Evolutionary conservation across 2,329 filamentous ascomycete species (phyloP).

Genomic region (Ceratocystis variospora): DNA sequence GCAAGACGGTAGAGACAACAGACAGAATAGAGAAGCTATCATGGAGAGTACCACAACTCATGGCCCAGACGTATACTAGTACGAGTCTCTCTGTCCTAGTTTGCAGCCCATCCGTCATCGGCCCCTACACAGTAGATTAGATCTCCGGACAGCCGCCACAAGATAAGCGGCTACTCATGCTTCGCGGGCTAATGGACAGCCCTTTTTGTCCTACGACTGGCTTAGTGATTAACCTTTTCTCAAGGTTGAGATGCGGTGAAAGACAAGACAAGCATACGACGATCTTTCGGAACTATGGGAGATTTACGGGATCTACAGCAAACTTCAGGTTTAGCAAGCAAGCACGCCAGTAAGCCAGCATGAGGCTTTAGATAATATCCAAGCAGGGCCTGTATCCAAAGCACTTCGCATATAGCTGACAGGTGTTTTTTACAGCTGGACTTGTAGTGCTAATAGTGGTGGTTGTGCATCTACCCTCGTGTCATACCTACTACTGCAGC

Average conservation of each 20-base stretch:
- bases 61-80: not conserved
- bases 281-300: not conserved
- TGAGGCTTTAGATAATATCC: not conserved
- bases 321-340: not conserved
- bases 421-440: too few relatives aligned
- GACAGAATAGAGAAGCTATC: not conserved
- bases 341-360: not conserved
- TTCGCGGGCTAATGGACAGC: not conserved
- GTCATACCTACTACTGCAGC: too few relatives aligned
- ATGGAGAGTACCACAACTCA: not conserved
- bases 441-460: too few relatives aligned
- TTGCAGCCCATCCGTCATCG: not conserved
- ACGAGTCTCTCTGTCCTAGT: not conserved
- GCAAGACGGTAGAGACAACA: constrained; percentile 1
- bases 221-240: not conserved
- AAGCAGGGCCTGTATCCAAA: not conserved
- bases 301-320: not conserved
- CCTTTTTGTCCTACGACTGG: not conserved
- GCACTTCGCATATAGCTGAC: not conserved
- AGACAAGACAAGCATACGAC: not conserved
- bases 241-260: not conserved
- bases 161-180: not conserved
- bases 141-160: not conserved
- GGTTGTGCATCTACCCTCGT: too few relatives aligned
- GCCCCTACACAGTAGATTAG: not conserved